Evolutionary conservation across 441 rosid genomes (phyloP), one percentile per base, ranked within the genome.

Genomic region (Aleurites moluccanus): DNA sequence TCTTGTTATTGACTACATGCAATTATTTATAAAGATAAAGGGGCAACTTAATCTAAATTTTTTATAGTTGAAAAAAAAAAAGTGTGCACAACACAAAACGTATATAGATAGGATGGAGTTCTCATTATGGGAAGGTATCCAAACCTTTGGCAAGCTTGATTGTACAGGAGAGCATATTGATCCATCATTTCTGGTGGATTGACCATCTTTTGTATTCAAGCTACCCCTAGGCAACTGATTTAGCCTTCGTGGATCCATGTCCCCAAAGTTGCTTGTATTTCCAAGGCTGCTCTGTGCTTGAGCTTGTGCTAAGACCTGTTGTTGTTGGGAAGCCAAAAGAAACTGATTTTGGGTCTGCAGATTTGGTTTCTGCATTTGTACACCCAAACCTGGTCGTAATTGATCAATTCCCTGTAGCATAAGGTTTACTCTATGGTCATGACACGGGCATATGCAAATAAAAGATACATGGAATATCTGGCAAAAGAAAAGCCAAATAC

Each of bases 81-180:
- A 35, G 40, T 38, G 59, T 8, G 59, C 20, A 18, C 59, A 18
- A 38, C 7, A 38, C 40, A 38, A 38, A 38, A 6, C 7, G 40
- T 50, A 50, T 16, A 3, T 16, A 3, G n/a, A 14, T 13, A 13
- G 20, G n/a, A 6, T 15, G 18, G 18, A 3, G 20, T 35, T 38
- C 38, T 15, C 10, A 72, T 33, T 14, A 10, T 45, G 50, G 3
- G 15, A 45, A 45, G 16, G 75, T 20, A 18, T 49, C 56, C 77
- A 72, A 72, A 90, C 94, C 94, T 87, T 85, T 27, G 91, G 89
- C 16, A 90, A 86, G 79, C 82, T 85, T 80, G 94, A 82, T 64
- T 81, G 88, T 67, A 73, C 77, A 25, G 91, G 90, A 52, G 87
- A 86, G 85, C 87, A 78, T 69, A 85, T 81, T 15, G 92, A 77